Evolutionary conservation across 73 alveolate species (phyloP).

Genomic region (Paramecium biaurelia): DNA sequence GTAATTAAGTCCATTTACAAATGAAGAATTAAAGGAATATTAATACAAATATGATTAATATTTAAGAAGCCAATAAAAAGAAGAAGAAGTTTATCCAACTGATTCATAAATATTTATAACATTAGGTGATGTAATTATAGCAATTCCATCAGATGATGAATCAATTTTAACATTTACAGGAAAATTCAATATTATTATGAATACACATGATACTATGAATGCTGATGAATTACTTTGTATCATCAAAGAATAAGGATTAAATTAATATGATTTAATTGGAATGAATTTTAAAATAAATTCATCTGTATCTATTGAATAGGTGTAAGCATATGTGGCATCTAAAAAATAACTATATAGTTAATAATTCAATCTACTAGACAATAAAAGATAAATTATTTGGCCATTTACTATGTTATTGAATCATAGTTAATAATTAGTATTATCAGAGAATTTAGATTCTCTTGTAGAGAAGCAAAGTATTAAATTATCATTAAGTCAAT

Average conservation of each 20-base stretch:
- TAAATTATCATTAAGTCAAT: not conserved
- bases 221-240: not conserved
- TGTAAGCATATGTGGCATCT: not conserved
- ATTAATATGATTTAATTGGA: not conserved
- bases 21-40: not conserved
- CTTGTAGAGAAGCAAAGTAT: not conserved
- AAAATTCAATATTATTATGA: not conserved
- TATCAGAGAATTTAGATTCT: not conserved
- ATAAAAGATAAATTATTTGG: not conserved
- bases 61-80: not conserved
- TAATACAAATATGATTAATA: not conserved
- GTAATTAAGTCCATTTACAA: not conserved
- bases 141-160: not conserved
- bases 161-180: constrained; percentile 9
- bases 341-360: not conserved
- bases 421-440: not conserved
- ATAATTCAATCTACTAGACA: not conserved
- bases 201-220: constrained; percentile 9
- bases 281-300: not conserved
- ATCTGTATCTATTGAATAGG: not conserved
- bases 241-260: not conserved
- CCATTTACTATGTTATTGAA: constrained; percentile 13
- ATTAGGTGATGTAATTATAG: not conserved
- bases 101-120: not conserved
- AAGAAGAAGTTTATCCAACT: not conserved